These are phyloP conservation scores for Alternaria sp. DNA, from an alignment of 2,329 filamentous ascomycete genomes.

Conservation along the genomic window DNA sequence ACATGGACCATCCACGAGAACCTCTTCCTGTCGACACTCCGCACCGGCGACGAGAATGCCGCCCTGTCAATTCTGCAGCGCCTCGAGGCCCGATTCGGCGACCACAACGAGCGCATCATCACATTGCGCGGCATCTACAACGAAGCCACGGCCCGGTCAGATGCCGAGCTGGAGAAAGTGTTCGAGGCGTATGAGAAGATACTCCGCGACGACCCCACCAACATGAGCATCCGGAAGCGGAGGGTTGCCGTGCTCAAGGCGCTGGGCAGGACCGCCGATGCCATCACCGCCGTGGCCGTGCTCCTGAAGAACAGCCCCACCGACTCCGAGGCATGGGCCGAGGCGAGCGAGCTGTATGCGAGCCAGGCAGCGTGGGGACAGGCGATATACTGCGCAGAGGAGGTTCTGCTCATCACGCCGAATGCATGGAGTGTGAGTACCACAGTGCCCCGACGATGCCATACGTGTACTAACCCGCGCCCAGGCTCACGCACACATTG, in stretches of 20 bases:
- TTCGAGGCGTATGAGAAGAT: constrained; percentile 80
- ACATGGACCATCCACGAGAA: constrained; percentile 89
- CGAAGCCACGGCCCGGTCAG: constrained; percentile 77
- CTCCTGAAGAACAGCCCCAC: constrained; percentile 85
- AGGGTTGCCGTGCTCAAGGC: constrained; percentile 79
- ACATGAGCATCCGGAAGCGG: constrained; percentile 85
- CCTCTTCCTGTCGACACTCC: constrained; percentile 80
- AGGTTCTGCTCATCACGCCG: constrained; percentile 83
- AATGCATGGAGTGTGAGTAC: constrained; percentile 90
- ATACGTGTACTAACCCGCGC: not conserved
- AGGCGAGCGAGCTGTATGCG: constrained; percentile 86
- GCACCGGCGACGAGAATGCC: constrained; percentile 80
- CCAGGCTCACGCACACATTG: constrained; percentile 84
- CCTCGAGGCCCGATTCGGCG: constrained; percentile 80
- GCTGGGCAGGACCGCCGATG: constrained; percentile 72
- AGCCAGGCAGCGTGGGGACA: constrained; percentile 79
- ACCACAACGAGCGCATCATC: constrained; percentile 83
- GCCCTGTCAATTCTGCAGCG: constrained; percentile 78
- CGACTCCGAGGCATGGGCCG: constrained; percentile 91
- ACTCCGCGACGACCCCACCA: constrained; percentile 74
- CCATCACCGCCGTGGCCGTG: constrained; percentile 74
- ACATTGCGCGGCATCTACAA: constrained; percentile 82
- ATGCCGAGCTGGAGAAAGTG: constrained; percentile 70
- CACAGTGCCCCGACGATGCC: not conserved
- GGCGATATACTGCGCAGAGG: constrained; percentile 86